phyloP scores from a whole-genome alignment of 768 basidiomycete species.

The Suillus tomentosus region DNA sequence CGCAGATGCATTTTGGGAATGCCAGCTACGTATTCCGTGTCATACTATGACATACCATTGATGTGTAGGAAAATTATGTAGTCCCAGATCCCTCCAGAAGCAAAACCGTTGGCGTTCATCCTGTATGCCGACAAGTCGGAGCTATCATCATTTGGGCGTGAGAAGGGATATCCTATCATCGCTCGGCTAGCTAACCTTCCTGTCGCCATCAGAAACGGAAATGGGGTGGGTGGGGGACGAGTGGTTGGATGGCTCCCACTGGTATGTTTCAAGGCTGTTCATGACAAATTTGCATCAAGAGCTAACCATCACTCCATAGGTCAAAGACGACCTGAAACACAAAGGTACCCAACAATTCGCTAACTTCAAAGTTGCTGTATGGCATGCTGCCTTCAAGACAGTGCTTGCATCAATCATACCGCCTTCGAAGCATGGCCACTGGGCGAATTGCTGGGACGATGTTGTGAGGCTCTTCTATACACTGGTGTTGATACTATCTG shows the following conservation, averaged over 20 bases:
- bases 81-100: constrained; percentile 15
- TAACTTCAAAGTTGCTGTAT: constrained; percentile 16
- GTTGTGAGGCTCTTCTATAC: constrained; percentile 34
- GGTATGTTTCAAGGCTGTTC: constrained; percentile 23
- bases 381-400: constrained; percentile 15
- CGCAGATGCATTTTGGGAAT: constrained; percentile 36
- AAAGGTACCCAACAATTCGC: constrained; percentile 5
- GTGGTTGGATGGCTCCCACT: constrained; percentile 44
- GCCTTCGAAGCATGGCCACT: constrained; percentile 11
- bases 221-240: constrained; percentile 35
- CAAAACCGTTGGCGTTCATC: constrained; percentile 34
- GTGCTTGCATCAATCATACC: constrained; percentile 6
- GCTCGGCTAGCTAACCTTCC: constrained; percentile 36
- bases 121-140: constrained; percentile 44
- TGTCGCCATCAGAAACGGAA: constrained; percentile 33
- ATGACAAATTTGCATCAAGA: background rate
- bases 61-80: background rate
- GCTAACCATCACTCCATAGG: background rate
- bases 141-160: constrained; percentile 40
- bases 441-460: constrained; percentile 32
- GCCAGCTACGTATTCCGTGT: constrained; percentile 32
- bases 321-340: constrained; percentile 11
- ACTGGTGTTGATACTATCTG: constrained; percentile 32
- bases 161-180: constrained; percentile 41
- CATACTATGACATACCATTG: background rate